These are phyloP conservation scores for Wickerhamomyces tratensis DNA, from an alignment of 805 yeast genomes.

Conservation along the genomic window DNA sequence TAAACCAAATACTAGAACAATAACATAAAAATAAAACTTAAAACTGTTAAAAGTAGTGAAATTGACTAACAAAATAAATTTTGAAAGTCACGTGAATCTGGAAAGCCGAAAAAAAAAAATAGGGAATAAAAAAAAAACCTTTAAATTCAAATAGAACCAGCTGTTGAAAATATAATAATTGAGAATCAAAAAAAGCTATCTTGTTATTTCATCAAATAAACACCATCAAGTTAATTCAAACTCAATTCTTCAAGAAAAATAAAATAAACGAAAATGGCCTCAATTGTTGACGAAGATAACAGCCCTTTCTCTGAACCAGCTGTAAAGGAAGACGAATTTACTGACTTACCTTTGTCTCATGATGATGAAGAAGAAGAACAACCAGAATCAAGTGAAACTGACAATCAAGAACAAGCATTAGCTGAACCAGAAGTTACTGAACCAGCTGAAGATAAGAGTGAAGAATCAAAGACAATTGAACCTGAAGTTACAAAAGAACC, in stretches of 20 bases:
- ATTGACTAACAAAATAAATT: too few species aligned
- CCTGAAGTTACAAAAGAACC: conserved; percentile 1
- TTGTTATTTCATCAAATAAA: too few species aligned
- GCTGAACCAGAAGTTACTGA: neutral
- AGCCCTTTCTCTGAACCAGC: conserved; percentile 13
- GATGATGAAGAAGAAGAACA: conserved; percentile 11
- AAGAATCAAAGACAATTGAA: conserved; percentile 3
- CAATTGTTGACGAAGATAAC: conserved; percentile 17
- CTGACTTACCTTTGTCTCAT: conserved; percentile 14
- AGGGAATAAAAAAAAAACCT: too few species aligned
- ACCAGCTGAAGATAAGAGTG: conserved; percentile 8
- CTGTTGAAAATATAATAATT: too few species aligned
- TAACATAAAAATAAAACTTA: too few species aligned
- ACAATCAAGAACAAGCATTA: neutral
- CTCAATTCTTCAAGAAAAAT: neutral
- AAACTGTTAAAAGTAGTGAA: too few species aligned
- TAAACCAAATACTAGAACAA: too few species aligned
- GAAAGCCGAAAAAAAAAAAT: too few species aligned
- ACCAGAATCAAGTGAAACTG: conserved; percentile 6
- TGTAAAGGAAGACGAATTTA: conserved; percentile 13
- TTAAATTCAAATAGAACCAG: too few species aligned
- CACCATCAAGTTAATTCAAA: too few species aligned
- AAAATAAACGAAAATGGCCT: neutral
- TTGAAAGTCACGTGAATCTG: too few species aligned
- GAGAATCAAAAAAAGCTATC: too few species aligned